Evolutionary conservation across 2,329 filamentous ascomycete species (phyloP).

Genomic region (Aspergillus floridensis): DNA sequence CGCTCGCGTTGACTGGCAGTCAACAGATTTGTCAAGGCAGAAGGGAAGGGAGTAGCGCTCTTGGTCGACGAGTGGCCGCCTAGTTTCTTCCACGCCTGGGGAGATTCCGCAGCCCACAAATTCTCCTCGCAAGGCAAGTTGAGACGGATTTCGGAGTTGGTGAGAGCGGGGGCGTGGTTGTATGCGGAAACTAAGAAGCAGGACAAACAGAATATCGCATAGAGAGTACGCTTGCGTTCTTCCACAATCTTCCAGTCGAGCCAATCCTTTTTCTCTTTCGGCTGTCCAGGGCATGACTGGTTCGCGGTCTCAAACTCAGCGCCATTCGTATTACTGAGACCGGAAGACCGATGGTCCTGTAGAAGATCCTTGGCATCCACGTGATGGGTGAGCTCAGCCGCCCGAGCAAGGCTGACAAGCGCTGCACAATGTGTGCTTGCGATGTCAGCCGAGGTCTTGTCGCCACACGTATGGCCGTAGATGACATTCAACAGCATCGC

Average conservation of each 20-base stretch:
- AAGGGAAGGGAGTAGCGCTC: constrained; percentile 74
- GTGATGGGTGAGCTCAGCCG: constrained; percentile 68
- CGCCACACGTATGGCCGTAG: constrained; percentile 91
- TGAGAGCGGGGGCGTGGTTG: constrained; percentile 85
- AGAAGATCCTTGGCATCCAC: constrained; percentile 38
- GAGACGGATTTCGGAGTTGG: constrained; percentile 88
- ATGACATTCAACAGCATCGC: constrained; percentile 96
- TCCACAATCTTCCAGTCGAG: constrained; percentile 82
- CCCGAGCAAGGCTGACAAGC: constrained; percentile 83
- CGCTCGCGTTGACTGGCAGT: constrained; percentile 68
- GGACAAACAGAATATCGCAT: constrained; percentile 85
- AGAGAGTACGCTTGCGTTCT: constrained; percentile 89
- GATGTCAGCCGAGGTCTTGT: constrained; percentile 86
- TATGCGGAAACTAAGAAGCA: constrained; percentile 89
- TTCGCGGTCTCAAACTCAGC: constrained; percentile 31
- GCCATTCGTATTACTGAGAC: constrained; percentile 55
- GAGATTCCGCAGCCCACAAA: constrained; percentile 78
- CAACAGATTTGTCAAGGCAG: constrained; percentile 75
- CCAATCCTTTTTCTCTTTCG: constrained; percentile 62
- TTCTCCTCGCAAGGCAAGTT: constrained; percentile 93
- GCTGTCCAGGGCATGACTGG: constrained; percentile 34
- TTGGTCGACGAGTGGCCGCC: constrained; percentile 71
- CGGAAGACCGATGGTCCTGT: constrained; percentile 45
- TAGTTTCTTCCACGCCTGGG: constrained; percentile 74
- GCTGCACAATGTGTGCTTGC: constrained; percentile 89